phyloP scores from a whole-genome alignment of 306 rosid species.

The Cercis canadensis region DNA sequence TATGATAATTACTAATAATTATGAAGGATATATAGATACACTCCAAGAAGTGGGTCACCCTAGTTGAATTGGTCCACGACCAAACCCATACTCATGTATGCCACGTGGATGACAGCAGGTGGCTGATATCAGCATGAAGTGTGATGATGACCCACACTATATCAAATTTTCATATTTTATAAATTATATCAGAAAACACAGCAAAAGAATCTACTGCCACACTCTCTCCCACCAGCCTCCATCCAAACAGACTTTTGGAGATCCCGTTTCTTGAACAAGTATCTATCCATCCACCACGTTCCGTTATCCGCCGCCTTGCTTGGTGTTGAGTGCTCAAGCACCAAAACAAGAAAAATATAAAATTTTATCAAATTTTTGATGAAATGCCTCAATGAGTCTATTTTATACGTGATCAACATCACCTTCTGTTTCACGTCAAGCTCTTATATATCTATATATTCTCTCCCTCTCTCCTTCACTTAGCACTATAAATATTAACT shows the following conservation, averaged over 20 bases:
- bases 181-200: not conserved
- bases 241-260: conserved; percentile 20
- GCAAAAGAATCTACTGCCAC: conserved; percentile 19
- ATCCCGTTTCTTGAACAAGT: conserved; percentile 39
- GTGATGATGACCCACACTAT: conserved; percentile 64
- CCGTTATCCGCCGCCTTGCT: conserved; percentile 55
- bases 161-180: not conserved
- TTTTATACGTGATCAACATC: conserved; percentile 33
- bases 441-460: conserved; percentile 2
- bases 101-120: conserved; percentile 65
- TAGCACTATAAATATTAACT: conserved; percentile 52
- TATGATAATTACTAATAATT: conserved; percentile 49
- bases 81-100: conserved; percentile 59
- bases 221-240: conserved; percentile 14
- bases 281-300: conserved; percentile 35
- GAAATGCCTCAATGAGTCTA: not conserved
- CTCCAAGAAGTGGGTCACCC: conserved; percentile 52
- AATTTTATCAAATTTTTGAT: conserved; percentile 24
- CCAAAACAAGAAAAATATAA: not conserved
- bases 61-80: conserved; percentile 55
- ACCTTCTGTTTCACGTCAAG: conserved; percentile 61
- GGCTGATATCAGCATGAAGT: conserved; percentile 94
- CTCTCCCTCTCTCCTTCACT: conserved; percentile 31
- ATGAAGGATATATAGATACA: conserved; percentile 50
- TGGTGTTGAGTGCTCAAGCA: conserved; percentile 35